These are phyloP conservation scores for Vigna trinervia DNA, from an alignment of 306 rosid species.

Conservation along the genomic window DNA sequence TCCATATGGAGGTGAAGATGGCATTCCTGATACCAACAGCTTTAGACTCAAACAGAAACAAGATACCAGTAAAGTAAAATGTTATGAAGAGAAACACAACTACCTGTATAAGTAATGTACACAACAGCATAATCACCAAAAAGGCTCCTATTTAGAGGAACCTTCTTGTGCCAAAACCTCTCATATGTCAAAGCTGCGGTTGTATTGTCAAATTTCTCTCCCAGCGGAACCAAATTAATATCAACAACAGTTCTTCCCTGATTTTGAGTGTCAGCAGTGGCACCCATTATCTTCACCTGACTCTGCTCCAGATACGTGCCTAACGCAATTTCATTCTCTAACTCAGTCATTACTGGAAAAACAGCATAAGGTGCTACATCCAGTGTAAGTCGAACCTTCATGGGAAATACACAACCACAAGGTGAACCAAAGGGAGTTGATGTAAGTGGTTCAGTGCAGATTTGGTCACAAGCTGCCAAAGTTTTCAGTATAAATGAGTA, in stretches of 20 bases:
- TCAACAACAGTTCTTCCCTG: conserved; percentile 90
- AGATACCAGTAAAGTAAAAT: conserved; percentile 33
- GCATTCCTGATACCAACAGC: conserved; percentile 68
- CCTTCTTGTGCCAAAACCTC: conserved; percentile 89
- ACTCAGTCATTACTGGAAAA: conserved; percentile 91
- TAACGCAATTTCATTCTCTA: conserved; percentile 89
- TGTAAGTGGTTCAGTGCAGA: conserved; percentile 85
- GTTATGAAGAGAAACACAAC: conserved; percentile 40
- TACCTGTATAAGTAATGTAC: conserved; percentile 89
- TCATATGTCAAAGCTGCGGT: conserved; percentile 86
- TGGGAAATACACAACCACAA: conserved; percentile 98
- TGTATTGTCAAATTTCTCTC: conserved; percentile 95
- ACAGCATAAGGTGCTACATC: conserved; percentile 90
- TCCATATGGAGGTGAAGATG: conserved; percentile 82
- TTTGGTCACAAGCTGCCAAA: conserved; percentile 86
- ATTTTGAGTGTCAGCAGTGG: conserved; percentile 86
- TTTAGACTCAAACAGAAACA: conserved; percentile 54
- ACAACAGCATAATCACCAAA: conserved; percentile 83
- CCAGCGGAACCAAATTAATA: conserved; percentile 90
- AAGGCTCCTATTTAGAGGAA: conserved; percentile 79
- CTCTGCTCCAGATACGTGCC: conserved; percentile 94
- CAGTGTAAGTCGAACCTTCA: conserved; percentile 89
- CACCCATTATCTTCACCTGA: conserved; percentile 99
- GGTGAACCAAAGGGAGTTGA: conserved; percentile 95
- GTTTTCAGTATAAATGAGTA: conserved; percentile 53